Base-by-base conservation (phyloP, 139 green algal genomes). In the Picochlorum costavermella region DNA sequence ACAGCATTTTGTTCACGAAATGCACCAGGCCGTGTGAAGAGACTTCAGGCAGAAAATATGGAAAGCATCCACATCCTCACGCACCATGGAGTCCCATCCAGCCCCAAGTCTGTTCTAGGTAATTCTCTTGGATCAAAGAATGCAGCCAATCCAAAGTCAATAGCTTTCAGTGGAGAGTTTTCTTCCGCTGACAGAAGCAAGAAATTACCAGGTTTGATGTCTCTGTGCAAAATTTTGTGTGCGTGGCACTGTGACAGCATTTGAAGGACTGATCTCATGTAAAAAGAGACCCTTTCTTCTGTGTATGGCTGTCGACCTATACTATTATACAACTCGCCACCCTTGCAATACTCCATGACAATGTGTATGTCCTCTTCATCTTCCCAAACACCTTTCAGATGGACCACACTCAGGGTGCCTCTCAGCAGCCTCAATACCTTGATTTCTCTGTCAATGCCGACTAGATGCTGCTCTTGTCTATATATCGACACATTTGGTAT, bases 121-220 rank as follows among this genome's bases (percentile, higher is more conserved):
- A 95, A 77, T 30, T 82, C 31, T n/a, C 71, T 74, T 9, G 82
- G 77, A n/a, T 90, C 77, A 60, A 81, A 95, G 31, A 90, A 90
- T 17, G 88, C 83, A 2, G 83, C 83, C 60, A 96, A 67, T 2
- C 89, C 89, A 82, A 96, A 96, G 65, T 96, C 89, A n/a, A 96
- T 92, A 31, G 88, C 90, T 69, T 95, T 95, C 50, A 96, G 61
- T 3, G 79, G 88, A 6, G 88, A 67, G 17, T 81, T 64, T 14
- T 83, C 64, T 1, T 72, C 69, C 4, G 87, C 72, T 23, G 68
- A 81, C 1, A 92, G 76, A 60, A 96, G 77, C 86, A 95, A 90
- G 75, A 96, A 96, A 75, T 96, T 96, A 48, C 89, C 87, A 66
- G 76, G 77, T 68, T 93, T 93, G 60, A 93, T 82, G 72, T 94